Evolutionary conservation across 176 grass and related monocot species (phyloP).

Genomic region (Bonia amplexicaulis): DNA sequence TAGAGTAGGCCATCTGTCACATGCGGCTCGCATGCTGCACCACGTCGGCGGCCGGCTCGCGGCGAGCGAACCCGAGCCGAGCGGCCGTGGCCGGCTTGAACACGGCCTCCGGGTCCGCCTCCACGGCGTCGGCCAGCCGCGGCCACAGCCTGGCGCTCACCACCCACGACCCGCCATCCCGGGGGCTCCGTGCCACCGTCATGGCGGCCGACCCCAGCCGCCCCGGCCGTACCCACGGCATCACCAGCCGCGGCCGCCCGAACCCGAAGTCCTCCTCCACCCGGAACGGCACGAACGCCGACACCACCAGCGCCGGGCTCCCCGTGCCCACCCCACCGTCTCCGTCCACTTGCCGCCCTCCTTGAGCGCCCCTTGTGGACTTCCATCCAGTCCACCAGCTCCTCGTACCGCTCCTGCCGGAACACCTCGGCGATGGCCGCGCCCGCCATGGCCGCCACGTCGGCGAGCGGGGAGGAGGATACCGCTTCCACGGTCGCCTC

Average conservation of each 20-base stretch:
- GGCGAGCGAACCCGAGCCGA: slow-evolving; percentile 31
- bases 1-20: not conserved
- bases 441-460: slow-evolving; percentile 31
- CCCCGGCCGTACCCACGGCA: slow-evolving; percentile 47
- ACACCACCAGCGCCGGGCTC: slow-evolving; percentile 44
- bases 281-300: slow-evolving; percentile 41
- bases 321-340: slow-evolving; percentile 52
- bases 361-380: slow-evolving; percentile 27
- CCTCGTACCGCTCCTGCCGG: slow-evolving; percentile 47
- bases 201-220: slow-evolving; percentile 42
- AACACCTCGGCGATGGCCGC: slow-evolving; percentile 43
- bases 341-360: slow-evolving; percentile 64
- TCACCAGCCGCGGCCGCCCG: slow-evolving; percentile 35
- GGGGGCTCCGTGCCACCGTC: slow-evolving; percentile 33
- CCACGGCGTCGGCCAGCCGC: slow-evolving; percentile 43
- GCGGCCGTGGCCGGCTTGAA: slow-evolving; percentile 46
- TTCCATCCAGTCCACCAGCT: slow-evolving; percentile 88
- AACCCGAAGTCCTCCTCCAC: slow-evolving; percentile 63
- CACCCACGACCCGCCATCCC: slow-evolving; percentile 60
- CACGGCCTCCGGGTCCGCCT: slow-evolving; percentile 40
- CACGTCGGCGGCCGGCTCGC: not conserved
- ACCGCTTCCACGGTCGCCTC: slow-evolving; percentile 30
- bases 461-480: not conserved
- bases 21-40: slow-evolving; percentile 6
- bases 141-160: slow-evolving; percentile 56